These are phyloP conservation scores for Sphaerobolus stellatus DNA, from an alignment of 1,284 basidiomycete genomes.

Conservation along the genomic window DNA sequence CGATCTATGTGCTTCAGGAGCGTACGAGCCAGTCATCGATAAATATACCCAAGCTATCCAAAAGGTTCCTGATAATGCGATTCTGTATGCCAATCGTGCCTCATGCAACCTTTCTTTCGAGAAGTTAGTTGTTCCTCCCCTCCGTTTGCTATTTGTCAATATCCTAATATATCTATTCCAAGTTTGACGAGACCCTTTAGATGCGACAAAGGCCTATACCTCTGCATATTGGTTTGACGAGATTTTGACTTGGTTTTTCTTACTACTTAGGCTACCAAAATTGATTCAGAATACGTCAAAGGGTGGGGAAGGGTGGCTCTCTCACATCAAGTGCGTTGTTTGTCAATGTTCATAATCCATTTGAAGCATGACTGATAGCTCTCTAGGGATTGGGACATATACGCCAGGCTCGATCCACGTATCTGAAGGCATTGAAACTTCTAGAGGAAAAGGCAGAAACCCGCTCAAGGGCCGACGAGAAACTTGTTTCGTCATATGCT, in stretches of 20 bases:
- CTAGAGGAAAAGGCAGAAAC: not conserved
- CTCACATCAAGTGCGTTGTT: not conserved
- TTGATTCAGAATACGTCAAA: constrained; percentile 35
- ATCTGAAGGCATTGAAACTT: not conserved
- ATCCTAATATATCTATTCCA: not conserved
- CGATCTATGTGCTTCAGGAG: constrained; percentile 25
- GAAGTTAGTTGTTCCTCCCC: constrained; percentile 22
- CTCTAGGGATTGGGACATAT: not conserved
- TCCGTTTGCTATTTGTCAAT: not conserved
- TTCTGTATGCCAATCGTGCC: constrained; percentile 36
- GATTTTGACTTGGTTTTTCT: not conserved
- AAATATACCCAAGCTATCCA: constrained; percentile 33
- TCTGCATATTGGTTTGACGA: not conserved
- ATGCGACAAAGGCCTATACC: not conserved
- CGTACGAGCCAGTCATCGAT: constrained; percentile 21
- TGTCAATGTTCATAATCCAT: not conserved
- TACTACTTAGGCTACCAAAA: constrained; percentile 30
- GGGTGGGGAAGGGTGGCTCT: constrained; percentile 25
- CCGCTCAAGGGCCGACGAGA: not conserved
- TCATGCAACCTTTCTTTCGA: constrained; percentile 30
- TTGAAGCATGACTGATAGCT: not conserved
- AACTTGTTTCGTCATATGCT: not conserved
- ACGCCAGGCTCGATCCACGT: not conserved
- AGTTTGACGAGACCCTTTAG: not conserved
- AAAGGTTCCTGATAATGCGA: constrained; percentile 31